Base-by-base conservation (phyloP, 1,284 basidiomycete species). In the Rhodotorula glutinis region DNA sequence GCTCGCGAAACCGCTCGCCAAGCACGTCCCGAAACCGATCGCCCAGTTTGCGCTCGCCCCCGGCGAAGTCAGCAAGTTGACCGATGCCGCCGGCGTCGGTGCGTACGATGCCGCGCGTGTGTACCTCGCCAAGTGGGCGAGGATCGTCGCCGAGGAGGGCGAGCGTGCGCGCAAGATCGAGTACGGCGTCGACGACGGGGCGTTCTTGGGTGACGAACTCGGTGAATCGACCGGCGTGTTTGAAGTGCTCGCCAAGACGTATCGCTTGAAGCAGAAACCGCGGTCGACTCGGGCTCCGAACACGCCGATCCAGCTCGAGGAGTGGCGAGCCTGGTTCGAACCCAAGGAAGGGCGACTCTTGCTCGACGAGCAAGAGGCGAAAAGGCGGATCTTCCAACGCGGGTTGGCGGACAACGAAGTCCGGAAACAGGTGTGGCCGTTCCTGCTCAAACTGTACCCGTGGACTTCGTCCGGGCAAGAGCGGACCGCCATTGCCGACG, bases 101-200 rank as follows among this genome's bases (percentile, higher is more conserved):
- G 70, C 69, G 3, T 98, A 95, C 77, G 96, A 98, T 79, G 90
- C 89, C 65, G 95, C 96, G 0, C 83, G 95, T 4, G 91, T 98
- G 9, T 98, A 98, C 78, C 85, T 99, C 13, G 96, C 96, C 1
- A 85, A 91, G 40, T 99, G 96, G 96, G 95, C 96, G 0, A 83
- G 93, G 30, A 88, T 92, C 55, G 95, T 98, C 0, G 95, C 93
- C 1, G 93, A 96, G 79, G 93, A 96, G 77, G 93, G 93, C 11
- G 93, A 97, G 77, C 84, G 90, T 17, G 87, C 91, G 13, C 83
- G 92, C 3, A 56, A 86, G 68, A 83, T 85, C 58, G 92, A 96
- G 78, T 86, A 81, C 21, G 78, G 66, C 51, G 62, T 74, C 40
- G 69, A 69, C 25, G 72, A 72, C 21, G 58, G 66, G 14, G 63